Conservation (phyloP, 371 early-diverging fungal genomes). For the Chytridium lagenaria region DNA sequence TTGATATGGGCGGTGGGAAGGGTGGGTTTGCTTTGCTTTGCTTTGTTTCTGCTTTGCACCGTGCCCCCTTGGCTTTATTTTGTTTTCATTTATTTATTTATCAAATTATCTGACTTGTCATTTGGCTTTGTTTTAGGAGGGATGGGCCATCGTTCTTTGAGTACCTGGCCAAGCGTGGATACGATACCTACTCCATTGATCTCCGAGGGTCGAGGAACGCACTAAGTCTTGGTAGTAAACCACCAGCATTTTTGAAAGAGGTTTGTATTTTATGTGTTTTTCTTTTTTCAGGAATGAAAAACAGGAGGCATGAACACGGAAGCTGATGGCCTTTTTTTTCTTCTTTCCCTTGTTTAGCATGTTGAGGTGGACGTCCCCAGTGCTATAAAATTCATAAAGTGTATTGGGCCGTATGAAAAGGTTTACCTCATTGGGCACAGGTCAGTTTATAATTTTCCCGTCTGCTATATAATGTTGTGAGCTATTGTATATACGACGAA, state of each 20-base stretch:
- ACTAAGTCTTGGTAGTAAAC: conserved; percentile 30
- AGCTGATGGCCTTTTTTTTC: no score
- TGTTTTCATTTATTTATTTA: no score
- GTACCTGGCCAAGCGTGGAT: conserved; percentile 44
- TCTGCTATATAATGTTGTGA: no score
- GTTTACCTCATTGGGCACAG: conserved; percentile 52
- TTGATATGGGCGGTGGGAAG: conserved; percentile 47
- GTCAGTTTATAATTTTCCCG: conserved; percentile 3
- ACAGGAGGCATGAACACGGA: no score
- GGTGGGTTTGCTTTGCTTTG: no score
- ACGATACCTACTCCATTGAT: conserved; percentile 49
- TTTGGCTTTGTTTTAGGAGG: conserved; percentile 25
- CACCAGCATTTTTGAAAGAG: conserved; percentile 34
- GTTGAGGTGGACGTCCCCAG: conserved; percentile 54
- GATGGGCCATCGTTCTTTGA: conserved; percentile 48
- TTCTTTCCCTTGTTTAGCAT: conserved; percentile 28
- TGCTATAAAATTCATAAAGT: conserved; percentile 44
- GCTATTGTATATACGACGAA: no score
- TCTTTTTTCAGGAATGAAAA: no score
- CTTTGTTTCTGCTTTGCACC: no score
- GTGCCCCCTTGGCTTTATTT: no score
- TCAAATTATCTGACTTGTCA: no score
- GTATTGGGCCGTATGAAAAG: conserved; percentile 35
- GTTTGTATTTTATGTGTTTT: conserved; percentile 10
- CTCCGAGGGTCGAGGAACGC: conserved; percentile 44